Evolutionary conservation across 306 rosid species (phyloP), one percentile per base, ranked within the genome.

Genomic region (Canavalia ensiformis): DNA sequence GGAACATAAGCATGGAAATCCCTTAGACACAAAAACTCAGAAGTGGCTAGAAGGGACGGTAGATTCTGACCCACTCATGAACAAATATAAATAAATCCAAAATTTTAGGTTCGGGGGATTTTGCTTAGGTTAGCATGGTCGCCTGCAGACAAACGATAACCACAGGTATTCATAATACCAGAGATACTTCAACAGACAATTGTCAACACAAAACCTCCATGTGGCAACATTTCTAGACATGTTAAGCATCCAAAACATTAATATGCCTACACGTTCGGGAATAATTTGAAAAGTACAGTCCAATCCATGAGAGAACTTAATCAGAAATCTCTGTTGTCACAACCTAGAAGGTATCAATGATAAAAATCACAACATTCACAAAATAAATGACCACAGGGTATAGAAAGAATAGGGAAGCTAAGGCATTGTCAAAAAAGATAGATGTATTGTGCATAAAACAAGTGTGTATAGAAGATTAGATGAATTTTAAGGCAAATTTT

Each of bases 161-260:
- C 7, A 0, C 35, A 45, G 52, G 33, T 11, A 54, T 34, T 25
- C 54, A 47, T 45, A 39, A 18, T 55, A 50, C 54, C 52, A 33
- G 6, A 4, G 46, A 70, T 37, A 47, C 42, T 12, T 7, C 54
- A 28, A 39, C 4, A 31, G 5, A 56, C 39, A 30, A 41, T 76
- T 65, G 56, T 65, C 67, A 49, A 35, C 57, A 78, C 47, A 68
- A 74, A 29, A 46, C 29, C 25, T 45, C 50, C 52, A 73, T 46
- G 31, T 57, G 44, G 49, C 1, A 4, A 72, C 31, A 50, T 28
- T 62, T 51, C 39, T n/a, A 78, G 45, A 86, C 3, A 35, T 12
- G 10, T 11, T 51, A 68, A 81, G 66, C 51, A 66, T 72, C 79
- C 42, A 62, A 68, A 84, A 25, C 62, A 44, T 63, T 28, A 52